Evolutionary conservation across 306 rosid genomes (phyloP).

Genomic region (Pyrus betulifolia): DNA sequence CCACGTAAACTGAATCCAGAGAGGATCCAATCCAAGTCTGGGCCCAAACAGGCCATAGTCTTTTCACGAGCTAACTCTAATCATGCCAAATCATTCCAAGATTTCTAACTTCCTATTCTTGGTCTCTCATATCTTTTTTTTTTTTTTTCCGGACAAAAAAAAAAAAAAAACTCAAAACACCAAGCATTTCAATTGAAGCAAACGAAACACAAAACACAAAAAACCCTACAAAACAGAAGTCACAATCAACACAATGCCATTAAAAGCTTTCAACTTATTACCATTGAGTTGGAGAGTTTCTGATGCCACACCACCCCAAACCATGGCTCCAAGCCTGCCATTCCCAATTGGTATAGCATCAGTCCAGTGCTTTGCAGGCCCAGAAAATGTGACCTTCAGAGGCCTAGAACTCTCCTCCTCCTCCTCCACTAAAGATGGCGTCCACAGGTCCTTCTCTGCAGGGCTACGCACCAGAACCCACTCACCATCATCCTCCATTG

Average conservation of each 20-base stretch:
- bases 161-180: not conserved
- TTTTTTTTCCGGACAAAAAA: too few species aligned
- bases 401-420: constrained; percentile 36
- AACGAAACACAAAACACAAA: not conserved
- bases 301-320: constrained; percentile 72
- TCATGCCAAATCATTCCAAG: not conserved
- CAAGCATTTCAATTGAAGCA: not conserved
- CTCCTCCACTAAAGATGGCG: constrained; percentile 30
- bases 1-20: too few species aligned
- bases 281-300: constrained; percentile 91
- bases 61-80: not conserved
- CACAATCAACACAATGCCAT: not conserved
- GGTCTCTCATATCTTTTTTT: not conserved
- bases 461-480: constrained; percentile 38
- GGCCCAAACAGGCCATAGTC: not conserved
- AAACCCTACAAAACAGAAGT: not conserved
- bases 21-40: too few species aligned
- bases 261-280: constrained; percentile 1
- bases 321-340: constrained; percentile 93
- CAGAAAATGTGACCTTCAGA: constrained; percentile 57
- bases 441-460: constrained; percentile 51
- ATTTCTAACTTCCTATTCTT: not conserved
- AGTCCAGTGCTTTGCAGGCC: constrained; percentile 69
- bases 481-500: constrained; percentile 45
- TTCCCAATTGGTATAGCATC: constrained; percentile 89